Base-by-base conservation (phyloP, 108 stramenopile genomes). In the Stephanodiscus triporus region DNA sequence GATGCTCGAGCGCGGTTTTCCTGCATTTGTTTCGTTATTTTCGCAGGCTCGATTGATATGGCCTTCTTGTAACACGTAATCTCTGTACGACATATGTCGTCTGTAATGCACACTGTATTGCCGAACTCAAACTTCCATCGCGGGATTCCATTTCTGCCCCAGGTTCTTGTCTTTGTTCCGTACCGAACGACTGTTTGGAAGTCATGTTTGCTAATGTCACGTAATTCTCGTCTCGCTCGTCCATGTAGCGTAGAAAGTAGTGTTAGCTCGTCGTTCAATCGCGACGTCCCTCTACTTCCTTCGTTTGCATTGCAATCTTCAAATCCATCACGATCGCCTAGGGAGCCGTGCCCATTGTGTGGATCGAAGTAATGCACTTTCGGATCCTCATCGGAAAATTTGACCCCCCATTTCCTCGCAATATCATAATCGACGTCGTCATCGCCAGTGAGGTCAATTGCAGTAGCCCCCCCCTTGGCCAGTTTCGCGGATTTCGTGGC, bases 401-500 rank as follows among this genome's bases (percentile, higher is more conserved):
- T 26, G 16, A 70, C 69, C 43, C 27, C 40, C n/a, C 13, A 60
- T 6, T 14, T 27, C 60, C 38, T 56, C 23, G 26, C 37, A 69
- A 6, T 49, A 88, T 77, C 66, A 90, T 91, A 84, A 91, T 88
- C 86, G 84, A 87, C 72, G 80, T 86, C 45, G 80, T 91, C 77
- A 62, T 87, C 75, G 76, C 89, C 78, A 57, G 43, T 45, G 0
- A 45, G 43, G 43, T 45, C 43, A 45, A 45, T 45, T 13, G 43
- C 43, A 45, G 43, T 17, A 16, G 11, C 16, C 3, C 16, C 43
- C 43, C 16, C 43, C 14, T 45, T 45, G 43, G 43, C 16, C 43
- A 8, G 40, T 40, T 45, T 45, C 14, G 43, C 43, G 5, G 32
- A 5, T 5, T 34, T 34, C 32, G 32, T 34, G 32, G 32, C 32